Conservation (phyloP, 495 filamentous ascomycete species). For the Hypomontagnella monticulosa region DNA sequence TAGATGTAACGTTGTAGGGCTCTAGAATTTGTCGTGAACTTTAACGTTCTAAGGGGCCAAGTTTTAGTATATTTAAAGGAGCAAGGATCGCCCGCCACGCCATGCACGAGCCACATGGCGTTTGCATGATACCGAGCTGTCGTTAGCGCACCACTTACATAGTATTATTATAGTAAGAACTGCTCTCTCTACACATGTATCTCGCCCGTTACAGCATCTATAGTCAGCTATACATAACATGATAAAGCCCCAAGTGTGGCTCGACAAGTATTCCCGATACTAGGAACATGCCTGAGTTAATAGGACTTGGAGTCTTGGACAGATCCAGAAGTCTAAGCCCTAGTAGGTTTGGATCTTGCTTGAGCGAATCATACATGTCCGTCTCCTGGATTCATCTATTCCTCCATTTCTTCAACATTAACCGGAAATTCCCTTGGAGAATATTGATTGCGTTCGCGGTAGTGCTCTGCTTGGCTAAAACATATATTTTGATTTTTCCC, state of each 20-base stretch:
- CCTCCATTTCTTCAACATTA: slow-evolving; percentile 23
- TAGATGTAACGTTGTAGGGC: slow-evolving; percentile 45
- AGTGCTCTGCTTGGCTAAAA: slow-evolving; percentile 32
- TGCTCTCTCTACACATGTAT: too few relatives aligned
- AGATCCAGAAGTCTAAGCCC: too few relatives aligned
- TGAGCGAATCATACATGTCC: slow-evolving; percentile 19
- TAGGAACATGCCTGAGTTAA: too few relatives aligned
- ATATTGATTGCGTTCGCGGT: slow-evolving; percentile 28
- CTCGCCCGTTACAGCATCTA: too few relatives aligned
- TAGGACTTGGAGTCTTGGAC: too few relatives aligned
- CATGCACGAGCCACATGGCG: slow-evolving; percentile 40
- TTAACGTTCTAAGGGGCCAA: slow-evolving; percentile 34
- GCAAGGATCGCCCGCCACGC: slow-evolving; percentile 32
- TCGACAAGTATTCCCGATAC: too few relatives aligned
- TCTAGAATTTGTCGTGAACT: slow-evolving; percentile 29
- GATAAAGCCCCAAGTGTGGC: too few relatives aligned
- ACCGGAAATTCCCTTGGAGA: slow-evolving; percentile 12
- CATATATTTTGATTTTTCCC: slow-evolving; percentile 24
- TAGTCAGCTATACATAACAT: not conserved
- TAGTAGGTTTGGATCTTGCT: slow-evolving; percentile 7
- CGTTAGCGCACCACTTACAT: slow-evolving; percentile 4
- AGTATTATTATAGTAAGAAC: too few relatives aligned
- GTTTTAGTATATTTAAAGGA: slow-evolving; percentile 34
- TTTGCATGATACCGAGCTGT: slow-evolving; percentile 28
- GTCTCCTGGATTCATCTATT: slow-evolving; percentile 26